Conservation (phyloP, 768 basidiomycete genomes). For the Lentinula sp. region DNA sequence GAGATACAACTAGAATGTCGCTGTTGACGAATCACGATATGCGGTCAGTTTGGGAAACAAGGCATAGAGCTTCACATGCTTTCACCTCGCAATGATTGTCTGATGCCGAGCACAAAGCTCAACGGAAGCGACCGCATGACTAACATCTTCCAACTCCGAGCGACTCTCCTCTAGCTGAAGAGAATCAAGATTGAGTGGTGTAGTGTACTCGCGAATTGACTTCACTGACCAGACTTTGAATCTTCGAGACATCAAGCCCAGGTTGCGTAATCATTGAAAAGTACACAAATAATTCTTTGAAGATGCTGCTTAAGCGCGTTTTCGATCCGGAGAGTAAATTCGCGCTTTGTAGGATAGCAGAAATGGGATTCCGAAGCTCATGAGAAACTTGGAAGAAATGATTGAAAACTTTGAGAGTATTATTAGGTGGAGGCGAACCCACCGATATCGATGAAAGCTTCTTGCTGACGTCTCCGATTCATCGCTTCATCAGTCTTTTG, state of each 20-base stretch:
- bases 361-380: conserved; percentile 6
- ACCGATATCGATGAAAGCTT: conserved; percentile 7
- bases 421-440: not conserved
- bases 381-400: not conserved
- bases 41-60: not conserved
- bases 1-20: conserved; percentile 7
- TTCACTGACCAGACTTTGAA: too few species aligned
- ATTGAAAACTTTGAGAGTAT: not conserved
- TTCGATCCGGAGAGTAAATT: not conserved
- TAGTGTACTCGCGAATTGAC: too few species aligned
- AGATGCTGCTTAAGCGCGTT: not conserved
- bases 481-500: not conserved
- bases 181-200: too few species aligned
- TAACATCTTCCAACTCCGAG: not conserved
- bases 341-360: conserved; percentile 7
- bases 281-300: not conserved
- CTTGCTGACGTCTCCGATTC: conserved; percentile 2
- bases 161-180: not conserved
- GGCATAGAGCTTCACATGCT: too few species aligned
- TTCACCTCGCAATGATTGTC: conserved; percentile 4
- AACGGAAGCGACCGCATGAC: conserved; percentile 1
- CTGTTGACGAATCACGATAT: not conserved
- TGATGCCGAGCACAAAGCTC: conserved; percentile 6
- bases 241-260: too few species aligned
- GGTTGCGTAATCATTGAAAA: too few species aligned